Conservation (phyloP, 78 protist species). For the Anaeramoeba ignava region DNA sequence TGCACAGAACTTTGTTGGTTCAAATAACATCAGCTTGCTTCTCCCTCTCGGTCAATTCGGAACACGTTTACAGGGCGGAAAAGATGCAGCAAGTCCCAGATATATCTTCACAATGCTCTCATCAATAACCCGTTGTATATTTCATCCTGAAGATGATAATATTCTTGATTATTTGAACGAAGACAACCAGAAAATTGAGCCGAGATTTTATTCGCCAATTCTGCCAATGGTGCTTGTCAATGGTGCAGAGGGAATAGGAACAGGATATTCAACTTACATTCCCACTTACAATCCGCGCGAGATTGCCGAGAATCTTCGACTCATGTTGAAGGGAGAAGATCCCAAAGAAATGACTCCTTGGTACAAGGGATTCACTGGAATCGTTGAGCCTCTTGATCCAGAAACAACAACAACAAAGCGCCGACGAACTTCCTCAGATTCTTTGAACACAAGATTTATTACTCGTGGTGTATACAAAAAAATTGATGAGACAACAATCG, state of each 20-base stretch:
- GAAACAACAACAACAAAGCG: too few relatives aligned
- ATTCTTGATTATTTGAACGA: conserved; percentile 64
- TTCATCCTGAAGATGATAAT: conserved; percentile 69
- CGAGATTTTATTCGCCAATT: conserved; percentile 69
- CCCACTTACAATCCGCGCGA: conserved; percentile 82
- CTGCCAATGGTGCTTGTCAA: conserved; percentile 95
- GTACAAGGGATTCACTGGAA: conserved; percentile 78
- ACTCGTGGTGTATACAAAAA: not conserved
- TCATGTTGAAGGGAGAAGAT: conserved; percentile 35
- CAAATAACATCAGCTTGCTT: conserved; percentile 86
- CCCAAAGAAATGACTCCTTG: conserved; percentile 64
- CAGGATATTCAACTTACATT: conserved; percentile 68
- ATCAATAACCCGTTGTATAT: conserved; percentile 60
- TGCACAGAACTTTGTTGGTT: conserved; percentile 85
- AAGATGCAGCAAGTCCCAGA: conserved; percentile 84
- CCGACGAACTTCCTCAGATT: not conserved
- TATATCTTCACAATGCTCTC: conserved; percentile 85
- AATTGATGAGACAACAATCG: not conserved
- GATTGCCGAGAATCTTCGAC: conserved; percentile 31
- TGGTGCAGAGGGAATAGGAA: conserved; percentile 89
- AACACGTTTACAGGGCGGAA: conserved; percentile 77
- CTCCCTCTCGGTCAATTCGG: conserved; percentile 90
- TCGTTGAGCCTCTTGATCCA: conserved; percentile 8
- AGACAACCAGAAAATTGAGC: conserved; percentile 90
- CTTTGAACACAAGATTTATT: not conserved